A percentile compares a stretch with the other conserved stretches of the same genome.
phyloP scores from a whole-genome alignment of 257 asterid species.

The Scutellaria baicalensis region DNA sequence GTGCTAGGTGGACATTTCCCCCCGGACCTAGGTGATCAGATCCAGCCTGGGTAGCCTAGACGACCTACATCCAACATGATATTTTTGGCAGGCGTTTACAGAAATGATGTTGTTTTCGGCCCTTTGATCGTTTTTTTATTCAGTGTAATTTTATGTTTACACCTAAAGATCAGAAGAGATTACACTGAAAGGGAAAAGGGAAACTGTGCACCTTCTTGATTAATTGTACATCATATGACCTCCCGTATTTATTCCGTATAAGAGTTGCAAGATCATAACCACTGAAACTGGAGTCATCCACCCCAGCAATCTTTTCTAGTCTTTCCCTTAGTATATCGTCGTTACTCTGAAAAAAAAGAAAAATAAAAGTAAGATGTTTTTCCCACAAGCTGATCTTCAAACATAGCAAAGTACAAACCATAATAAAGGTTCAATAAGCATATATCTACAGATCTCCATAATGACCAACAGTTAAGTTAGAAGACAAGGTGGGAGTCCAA shows the following conservation, averaged over 20 bases:
- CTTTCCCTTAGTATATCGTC: constrained; percentile 55
- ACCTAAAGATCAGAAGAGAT: not conserved
- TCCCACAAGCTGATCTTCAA: not conserved
- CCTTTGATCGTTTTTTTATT: no score
- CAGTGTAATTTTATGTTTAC: no score
- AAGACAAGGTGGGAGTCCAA: no score
- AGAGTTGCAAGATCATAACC: constrained; percentile 92
- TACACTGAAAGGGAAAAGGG: not conserved
- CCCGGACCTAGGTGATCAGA: no score
- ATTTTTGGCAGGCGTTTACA: no score
- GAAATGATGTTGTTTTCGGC: no score
- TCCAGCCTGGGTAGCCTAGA: no score
- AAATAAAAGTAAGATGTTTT: constrained; percentile 19
- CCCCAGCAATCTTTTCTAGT: constrained; percentile 74
- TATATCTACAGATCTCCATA: not conserved
- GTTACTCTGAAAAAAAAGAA: constrained; percentile 33
- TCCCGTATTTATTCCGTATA: constrained; percentile 84
- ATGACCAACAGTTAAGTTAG: no score
- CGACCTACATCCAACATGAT: no score
- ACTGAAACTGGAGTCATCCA: constrained; percentile 80
- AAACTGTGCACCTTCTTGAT: constrained; percentile 70
- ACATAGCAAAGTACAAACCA: not conserved
- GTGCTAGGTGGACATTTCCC: no score
- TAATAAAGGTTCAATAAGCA: not conserved
- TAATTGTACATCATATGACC: constrained; percentile 89